Percentiles rank a stretch among this genome's conserved stretches.
Conservation (phyloP, 805 yeast genomes). For the Yarrowia bubula region DNA sequence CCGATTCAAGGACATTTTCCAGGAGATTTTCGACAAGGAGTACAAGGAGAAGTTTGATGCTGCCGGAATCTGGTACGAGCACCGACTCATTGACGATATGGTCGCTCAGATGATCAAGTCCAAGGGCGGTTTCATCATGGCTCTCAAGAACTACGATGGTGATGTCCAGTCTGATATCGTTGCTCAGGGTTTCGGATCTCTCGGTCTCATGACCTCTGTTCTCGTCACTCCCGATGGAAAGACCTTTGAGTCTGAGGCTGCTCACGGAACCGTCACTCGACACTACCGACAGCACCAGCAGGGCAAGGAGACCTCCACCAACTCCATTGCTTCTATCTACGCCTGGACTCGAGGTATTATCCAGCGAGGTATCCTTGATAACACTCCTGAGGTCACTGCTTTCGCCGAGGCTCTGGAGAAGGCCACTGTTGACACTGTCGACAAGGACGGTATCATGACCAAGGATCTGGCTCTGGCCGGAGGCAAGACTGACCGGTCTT, state of each 20-base stretch:
- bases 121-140: slow-evolving; percentile 90
- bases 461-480: slow-evolving; percentile 90
- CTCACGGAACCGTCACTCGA: slow-evolving; percentile 98
- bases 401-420: slow-evolving; percentile 78
- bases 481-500: slow-evolving; percentile 77
- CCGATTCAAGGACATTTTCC: slow-evolving; percentile 90
- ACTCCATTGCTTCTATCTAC: slow-evolving; percentile 93
- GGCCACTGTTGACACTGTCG: slow-evolving; percentile 85
- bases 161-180: slow-evolving; percentile 96
- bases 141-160: slow-evolving; percentile 97
- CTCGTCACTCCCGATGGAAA: slow-evolving; percentile 94
- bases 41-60: slow-evolving; percentile 72
- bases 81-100: slow-evolving; percentile 96
- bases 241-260: slow-evolving; percentile 95
- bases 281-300: slow-evolving; percentile 94
- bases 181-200: slow-evolving; percentile 96
- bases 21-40: slow-evolving; percentile 66
- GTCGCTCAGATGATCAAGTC: slow-evolving; percentile 98
- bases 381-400: slow-evolving; percentile 76
- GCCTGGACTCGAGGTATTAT: slow-evolving; percentile 95
- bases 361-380: slow-evolving; percentile 88
- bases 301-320: slow-evolving; percentile 96
- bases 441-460: slow-evolving; percentile 84
- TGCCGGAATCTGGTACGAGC: slow-evolving; percentile 92
- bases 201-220: slow-evolving; percentile 97